These are phyloP conservation scores for Polygonum maritimum DNA, from an alignment of 148 eudicot species.

Conservation along the genomic window DNA sequence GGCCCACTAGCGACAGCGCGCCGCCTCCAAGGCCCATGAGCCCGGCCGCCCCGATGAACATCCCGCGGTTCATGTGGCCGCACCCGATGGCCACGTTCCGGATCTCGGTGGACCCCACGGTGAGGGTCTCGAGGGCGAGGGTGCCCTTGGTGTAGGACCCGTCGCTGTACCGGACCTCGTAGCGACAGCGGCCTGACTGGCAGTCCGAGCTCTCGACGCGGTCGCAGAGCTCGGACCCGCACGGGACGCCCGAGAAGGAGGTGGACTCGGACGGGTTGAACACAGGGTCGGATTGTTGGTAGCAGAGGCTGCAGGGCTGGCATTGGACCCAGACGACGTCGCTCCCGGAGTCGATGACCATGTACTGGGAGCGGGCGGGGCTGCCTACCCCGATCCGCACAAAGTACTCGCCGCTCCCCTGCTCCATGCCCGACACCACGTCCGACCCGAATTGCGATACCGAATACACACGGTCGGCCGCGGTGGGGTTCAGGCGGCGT, in stretches of 20 bases:
- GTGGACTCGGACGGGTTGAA: slow-evolving; percentile 48
- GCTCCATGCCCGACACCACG: slow-evolving; percentile 51
- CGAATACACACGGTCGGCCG: slow-evolving; percentile 9
- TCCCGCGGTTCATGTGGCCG: slow-evolving; percentile 53
- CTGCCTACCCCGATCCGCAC: slow-evolving; percentile 61
- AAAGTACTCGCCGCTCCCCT: slow-evolving; percentile 62
- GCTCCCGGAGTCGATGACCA: slow-evolving; percentile 61
- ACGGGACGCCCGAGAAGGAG: slow-evolving; percentile 45
- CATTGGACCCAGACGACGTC: slow-evolving; percentile 65
- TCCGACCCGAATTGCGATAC: slow-evolving; percentile 43
- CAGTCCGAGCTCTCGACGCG: slow-evolving; percentile 39
- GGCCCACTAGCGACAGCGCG: slow-evolving; percentile 55
- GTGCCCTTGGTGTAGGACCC: slow-evolving; percentile 61
- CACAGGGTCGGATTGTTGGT: slow-evolving; percentile 55
- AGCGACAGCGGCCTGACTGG: slow-evolving; percentile 38
- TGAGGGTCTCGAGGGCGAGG: slow-evolving; percentile 47
- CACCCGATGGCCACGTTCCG: slow-evolving; percentile 50
- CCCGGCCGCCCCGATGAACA: slow-evolving; percentile 60
- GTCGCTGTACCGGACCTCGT: slow-evolving; percentile 48
- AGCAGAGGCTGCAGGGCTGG: slow-evolving; percentile 48
- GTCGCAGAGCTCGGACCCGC: slow-evolving; percentile 35
- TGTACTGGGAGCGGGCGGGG: slow-evolving; percentile 45
- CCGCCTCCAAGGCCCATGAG: slow-evolving; percentile 56
- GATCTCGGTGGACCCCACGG: slow-evolving; percentile 27
- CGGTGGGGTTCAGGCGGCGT: slow-evolving; percentile 12